Evolutionary conservation across 2,329 filamentous ascomycete species (phyloP).

Genomic region (Talaromyces verruculosus): DNA sequence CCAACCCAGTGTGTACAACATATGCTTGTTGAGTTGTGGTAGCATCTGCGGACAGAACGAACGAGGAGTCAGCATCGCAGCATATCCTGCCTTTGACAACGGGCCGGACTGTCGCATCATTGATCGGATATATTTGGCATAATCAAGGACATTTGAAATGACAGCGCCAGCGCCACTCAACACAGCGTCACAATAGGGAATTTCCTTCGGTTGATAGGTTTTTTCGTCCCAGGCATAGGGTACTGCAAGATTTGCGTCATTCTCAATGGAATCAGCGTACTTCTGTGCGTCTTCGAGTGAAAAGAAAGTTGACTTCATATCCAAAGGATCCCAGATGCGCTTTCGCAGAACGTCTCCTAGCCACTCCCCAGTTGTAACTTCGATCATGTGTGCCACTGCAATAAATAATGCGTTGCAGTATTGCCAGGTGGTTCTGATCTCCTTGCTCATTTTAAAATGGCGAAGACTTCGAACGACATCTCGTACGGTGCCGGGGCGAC

Average conservation of each 20-base stretch:
- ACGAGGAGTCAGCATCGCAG: conserved; percentile 8
- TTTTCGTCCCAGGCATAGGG: conserved; percentile 30
- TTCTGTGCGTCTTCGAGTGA: conserved; percentile 33
- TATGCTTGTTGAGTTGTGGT: conserved; percentile 16
- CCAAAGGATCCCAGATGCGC: conserved; percentile 43
- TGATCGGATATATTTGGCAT: conserved; percentile 13
- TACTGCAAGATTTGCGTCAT: conserved; percentile 26
- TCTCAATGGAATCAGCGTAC: conserved; percentile 1
- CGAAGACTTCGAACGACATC: conserved; percentile 45
- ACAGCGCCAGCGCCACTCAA: conserved; percentile 14
- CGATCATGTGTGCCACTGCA: conserved; percentile 48
- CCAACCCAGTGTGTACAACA: conserved; percentile 19
- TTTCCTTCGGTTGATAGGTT: conserved; percentile 15
- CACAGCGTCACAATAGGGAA: conserved; percentile 13
- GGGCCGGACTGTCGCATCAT: conserved; percentile 14
- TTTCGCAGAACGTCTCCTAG: conserved; percentile 36
- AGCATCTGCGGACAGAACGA: conserved; percentile 16
- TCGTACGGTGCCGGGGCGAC: conserved; percentile 29
- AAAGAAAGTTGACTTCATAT: conserved; percentile 44
- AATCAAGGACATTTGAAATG: conserved; percentile 18
- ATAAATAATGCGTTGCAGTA: conserved; percentile 58
- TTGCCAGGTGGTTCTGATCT: conserved; percentile 46
- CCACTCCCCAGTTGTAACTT: conserved; percentile 42
- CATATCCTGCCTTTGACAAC: conserved; percentile 15
- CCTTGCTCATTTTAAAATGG: conserved; percentile 43